phyloP scores from a whole-genome alignment of 2,329 filamentous ascomycete genomes.

The Fusarium lyarnte region DNA sequence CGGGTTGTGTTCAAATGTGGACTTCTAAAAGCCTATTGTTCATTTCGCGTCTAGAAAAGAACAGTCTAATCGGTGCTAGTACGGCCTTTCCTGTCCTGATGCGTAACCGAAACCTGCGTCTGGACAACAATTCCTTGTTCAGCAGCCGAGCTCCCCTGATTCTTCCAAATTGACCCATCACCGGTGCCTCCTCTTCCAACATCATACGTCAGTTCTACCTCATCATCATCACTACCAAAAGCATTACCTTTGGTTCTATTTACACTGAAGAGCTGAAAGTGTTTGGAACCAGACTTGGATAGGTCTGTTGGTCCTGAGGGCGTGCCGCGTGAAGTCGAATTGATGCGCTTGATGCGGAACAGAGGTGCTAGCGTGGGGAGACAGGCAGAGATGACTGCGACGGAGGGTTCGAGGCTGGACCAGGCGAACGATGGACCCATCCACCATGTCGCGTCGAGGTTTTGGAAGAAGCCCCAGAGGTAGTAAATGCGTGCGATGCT shows the following conservation, averaged over 20 bases:
- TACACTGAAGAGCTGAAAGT: constrained; percentile 3
- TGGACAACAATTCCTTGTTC: constrained; percentile 6
- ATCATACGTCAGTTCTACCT: constrained; percentile 4
- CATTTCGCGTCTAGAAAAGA: accelerated
- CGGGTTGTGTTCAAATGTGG: too few relatives aligned
- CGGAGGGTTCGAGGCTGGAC: constrained; percentile 11
- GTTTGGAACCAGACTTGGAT: constrained; percentile 5
- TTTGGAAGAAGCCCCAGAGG: constrained; percentile 17
- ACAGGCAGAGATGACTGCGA: constrained; percentile 7
- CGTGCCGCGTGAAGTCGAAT: background rate
- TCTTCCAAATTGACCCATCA: background rate
- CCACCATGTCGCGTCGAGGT: constrained; percentile 14
- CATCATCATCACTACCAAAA: constrained; percentile 10
- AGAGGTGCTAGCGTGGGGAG: background rate
- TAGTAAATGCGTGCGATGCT: constrained; percentile 15
- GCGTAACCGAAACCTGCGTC: background rate
- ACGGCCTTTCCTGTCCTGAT: background rate
- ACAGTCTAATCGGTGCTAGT: background rate
- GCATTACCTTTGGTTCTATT: background rate
- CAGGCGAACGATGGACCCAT: constrained; percentile 14
- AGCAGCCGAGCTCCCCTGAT: background rate
- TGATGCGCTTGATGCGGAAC: constrained; percentile 1
- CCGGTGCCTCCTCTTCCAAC: background rate
- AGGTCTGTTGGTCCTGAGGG: constrained; percentile 8
- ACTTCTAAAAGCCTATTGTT: background rate